A percentile compares a stretch with the other conserved stretches of the same genome.
Evolutionary conservation across 345 rosid genomes (phyloP).

Genomic region (Pistacia vera): DNA sequence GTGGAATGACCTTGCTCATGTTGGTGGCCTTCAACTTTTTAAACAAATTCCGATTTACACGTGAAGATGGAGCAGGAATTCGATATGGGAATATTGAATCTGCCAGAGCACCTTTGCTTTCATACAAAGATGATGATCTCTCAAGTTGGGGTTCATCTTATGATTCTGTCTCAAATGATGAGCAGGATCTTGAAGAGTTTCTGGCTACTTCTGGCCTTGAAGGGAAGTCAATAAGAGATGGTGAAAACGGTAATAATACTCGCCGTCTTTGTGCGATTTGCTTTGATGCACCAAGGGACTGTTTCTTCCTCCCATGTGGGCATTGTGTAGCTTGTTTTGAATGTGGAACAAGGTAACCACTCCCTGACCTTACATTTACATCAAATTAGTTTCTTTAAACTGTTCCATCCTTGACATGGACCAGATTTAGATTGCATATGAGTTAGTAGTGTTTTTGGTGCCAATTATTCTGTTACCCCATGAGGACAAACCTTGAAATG

Average conservation of each 20-base stretch:
- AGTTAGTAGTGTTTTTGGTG: not conserved
- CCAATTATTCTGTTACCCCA: not conserved
- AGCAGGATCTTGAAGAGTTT: slow-evolving; percentile 64
- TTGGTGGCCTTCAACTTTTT: slow-evolving; percentile 56
- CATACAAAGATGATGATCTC: slow-evolving; percentile 80
- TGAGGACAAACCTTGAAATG: slow-evolving; percentile 2
- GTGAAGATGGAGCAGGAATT: slow-evolving; percentile 39
- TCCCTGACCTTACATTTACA: not conserved
- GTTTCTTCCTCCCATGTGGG: slow-evolving; percentile 99
- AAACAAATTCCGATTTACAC: slow-evolving; percentile 51
- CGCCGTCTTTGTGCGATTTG: slow-evolving; percentile 95
- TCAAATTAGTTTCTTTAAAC: slow-evolving; percentile 1
- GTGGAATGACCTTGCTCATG: slow-evolving; percentile 72
- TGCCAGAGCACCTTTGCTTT: slow-evolving; percentile 73
- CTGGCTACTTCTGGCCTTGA: slow-evolving; percentile 40
- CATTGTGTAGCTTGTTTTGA: slow-evolving; percentile 91
- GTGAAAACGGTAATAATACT: slow-evolving; percentile 68
- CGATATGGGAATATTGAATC: slow-evolving; percentile 40
- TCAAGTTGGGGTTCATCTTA: slow-evolving; percentile 95
- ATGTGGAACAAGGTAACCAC: slow-evolving; percentile 83
- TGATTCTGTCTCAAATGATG: slow-evolving; percentile 76
- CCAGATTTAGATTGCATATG: not conserved
- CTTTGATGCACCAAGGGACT: slow-evolving; percentile 97
- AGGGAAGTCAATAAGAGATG: slow-evolving; percentile 47
- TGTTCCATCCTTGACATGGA: not conserved